Conservation (phyloP, 2,329 filamentous ascomycete genomes). For the Lachnum nothofagi region DNA sequence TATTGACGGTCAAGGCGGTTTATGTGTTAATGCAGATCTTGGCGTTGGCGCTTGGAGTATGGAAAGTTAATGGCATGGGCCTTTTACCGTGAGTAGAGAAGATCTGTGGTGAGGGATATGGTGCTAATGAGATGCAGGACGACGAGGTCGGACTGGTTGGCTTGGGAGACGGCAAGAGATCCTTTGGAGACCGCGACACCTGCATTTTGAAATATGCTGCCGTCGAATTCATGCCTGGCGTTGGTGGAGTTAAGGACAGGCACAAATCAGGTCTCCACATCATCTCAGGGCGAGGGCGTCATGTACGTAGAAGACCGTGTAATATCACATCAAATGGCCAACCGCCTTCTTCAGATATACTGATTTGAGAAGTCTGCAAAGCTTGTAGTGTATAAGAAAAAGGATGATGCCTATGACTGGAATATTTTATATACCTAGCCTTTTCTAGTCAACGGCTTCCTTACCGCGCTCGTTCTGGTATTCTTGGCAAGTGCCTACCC, state of each 20-base stretch:
- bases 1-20: constrained; percentile 78
- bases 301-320: too few relatives aligned
- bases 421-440: too few relatives aligned
- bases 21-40: constrained; percentile 85
- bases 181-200: constrained; percentile 33
- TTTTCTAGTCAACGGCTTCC: too few relatives aligned
- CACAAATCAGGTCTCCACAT: too few relatives aligned
- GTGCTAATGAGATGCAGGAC: constrained; percentile 54
- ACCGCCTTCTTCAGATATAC: too few relatives aligned
- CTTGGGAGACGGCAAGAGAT: constrained; percentile 64
- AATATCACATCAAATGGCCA: too few relatives aligned
- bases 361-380: too few relatives aligned
- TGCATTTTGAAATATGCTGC: constrained; percentile 26
- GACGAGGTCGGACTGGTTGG: constrained; percentile 93
- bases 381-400: too few relatives aligned
- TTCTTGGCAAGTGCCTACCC: too few relatives aligned
- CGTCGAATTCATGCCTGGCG: neutral
- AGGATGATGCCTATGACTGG: too few relatives aligned
- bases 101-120: neutral
- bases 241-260: neutral
- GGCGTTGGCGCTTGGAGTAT: constrained; percentile 78
- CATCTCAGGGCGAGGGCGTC: too few relatives aligned
- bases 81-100: constrained; percentile 70
- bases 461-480: too few relatives aligned
- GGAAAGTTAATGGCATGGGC: constrained; percentile 97